Evolutionary conservation across 1,284 basidiomycete species (phyloP), one percentile per base, ranked within the genome.

Genomic region (Apiotrichum sp.): DNA sequence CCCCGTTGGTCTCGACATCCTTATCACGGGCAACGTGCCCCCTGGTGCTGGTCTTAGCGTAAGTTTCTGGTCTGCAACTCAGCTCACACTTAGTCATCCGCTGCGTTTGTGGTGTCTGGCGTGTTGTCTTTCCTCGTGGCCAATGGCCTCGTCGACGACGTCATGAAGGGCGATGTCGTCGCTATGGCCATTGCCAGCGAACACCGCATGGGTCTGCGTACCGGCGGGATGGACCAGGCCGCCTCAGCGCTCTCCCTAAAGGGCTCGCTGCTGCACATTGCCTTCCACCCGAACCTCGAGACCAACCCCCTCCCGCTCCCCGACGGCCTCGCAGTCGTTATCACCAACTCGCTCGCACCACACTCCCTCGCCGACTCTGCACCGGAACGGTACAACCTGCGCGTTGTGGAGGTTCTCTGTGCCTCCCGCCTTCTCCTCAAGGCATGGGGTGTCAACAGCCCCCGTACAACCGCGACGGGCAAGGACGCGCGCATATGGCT

Each of bases 321-420:
- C 6, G 38, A 58, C 0, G 47, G 51, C 31, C 57, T 70, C 14
- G 83, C 84, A 6, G 84, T 93, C 66, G 86, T 92, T 53, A 85
- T 86, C 66, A 87, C 89, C 11, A 90, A 93, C 77, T 89, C 88
- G 14, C 82, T 90, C 40, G 85, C 90, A 34, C 84, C 87, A n/a
- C 84, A 87, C 35, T 86, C 90, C 68, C 91, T 92, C 72, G 84
- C 84, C 3, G 80, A 86, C 58, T 83, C 83, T 43, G 86, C 88
- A 2, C 87, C 86, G 62, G 83, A 80, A 50, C 81, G 84, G 46
- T 93, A 93, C 78, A 93, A 93, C 71, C 79, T 93, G 36, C 86
- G 89, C 22, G 89, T 91, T 22, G 86, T 93, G 16, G 91, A 93
- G 74, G 88, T 86, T 0, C 83, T 90, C 33, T 85, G 84, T 51